phyloP scores from a whole-genome alignment of 257 asterid species.

The Handroanthus guayacan region DNA sequence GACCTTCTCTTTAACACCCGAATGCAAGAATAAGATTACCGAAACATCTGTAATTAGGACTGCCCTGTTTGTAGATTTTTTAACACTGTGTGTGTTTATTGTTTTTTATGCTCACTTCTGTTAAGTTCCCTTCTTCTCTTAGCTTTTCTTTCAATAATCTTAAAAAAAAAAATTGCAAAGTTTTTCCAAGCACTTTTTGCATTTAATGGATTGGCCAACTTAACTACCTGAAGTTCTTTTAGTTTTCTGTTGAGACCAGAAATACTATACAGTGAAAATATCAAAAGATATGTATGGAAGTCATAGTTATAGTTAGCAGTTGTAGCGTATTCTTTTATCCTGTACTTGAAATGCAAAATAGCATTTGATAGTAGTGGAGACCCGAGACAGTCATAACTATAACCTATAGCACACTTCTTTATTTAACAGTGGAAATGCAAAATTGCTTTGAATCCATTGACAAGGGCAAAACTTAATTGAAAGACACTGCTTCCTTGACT shows the following conservation, averaged over 20 bases:
- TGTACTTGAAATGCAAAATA: constrained; percentile 15
- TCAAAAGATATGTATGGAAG: not conserved
- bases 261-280: not conserved
- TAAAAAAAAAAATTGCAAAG: constrained; percentile 1
- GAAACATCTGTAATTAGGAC: too few species aligned
- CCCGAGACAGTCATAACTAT: not conserved
- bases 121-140: not conserved
- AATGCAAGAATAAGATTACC: not conserved
- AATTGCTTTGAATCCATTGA: not conserved
- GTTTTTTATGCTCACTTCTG: not conserved
- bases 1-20: not conserved
- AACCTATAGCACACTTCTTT: not conserved
- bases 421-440: not conserved
- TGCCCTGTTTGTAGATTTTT: not conserved
- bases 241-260: not conserved
- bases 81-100: too few species aligned
- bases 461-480: not conserved
- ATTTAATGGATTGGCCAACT: too few species aligned
- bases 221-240: too few species aligned
- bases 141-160: not conserved
- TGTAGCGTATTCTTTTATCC: not conserved
- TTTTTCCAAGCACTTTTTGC: too few species aligned
- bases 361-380: not conserved
- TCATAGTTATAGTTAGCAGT: not conserved
- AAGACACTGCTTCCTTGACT: not conserved